These are phyloP conservation scores for Kwoniella shandongensis DNA, from an alignment of 768 basidiomycete genomes.

Conservation along the genomic window DNA sequence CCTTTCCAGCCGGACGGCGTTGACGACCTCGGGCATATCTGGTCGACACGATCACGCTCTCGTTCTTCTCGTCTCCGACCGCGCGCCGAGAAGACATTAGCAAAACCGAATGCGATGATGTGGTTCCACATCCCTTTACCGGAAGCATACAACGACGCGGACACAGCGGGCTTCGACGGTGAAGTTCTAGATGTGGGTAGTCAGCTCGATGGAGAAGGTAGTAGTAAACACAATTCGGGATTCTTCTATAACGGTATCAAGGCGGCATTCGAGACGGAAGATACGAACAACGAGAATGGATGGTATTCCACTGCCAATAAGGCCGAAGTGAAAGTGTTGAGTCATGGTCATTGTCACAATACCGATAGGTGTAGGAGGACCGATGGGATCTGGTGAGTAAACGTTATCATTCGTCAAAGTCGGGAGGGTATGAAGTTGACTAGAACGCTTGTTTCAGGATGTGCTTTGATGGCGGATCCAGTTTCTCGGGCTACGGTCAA, in stretches of 20 bases:
- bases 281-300: slow-evolving; percentile 38
- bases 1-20: slow-evolving; percentile 78
- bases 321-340: slow-evolving; percentile 80
- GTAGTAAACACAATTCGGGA: slow-evolving; percentile 61
- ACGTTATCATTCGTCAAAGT: not conserved
- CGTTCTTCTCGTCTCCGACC: slow-evolving; percentile 54
- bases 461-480: slow-evolving; percentile 44
- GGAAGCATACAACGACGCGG: slow-evolving; percentile 72
- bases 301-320: slow-evolving; percentile 51
- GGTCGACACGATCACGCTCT: slow-evolving; percentile 51
- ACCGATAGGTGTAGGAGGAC: slow-evolving; percentile 86
- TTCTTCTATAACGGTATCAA: slow-evolving; percentile 83
- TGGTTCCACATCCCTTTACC: slow-evolving; percentile 96
- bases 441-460: slow-evolving; percentile 32
- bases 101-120: slow-evolving; percentile 93
- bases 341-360: slow-evolving; percentile 87
- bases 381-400: slow-evolving; percentile 82
- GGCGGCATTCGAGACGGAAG: slow-evolving; percentile 69
- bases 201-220: slow-evolving; percentile 59
- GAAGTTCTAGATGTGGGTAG: slow-evolving; percentile 68
- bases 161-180: slow-evolving; percentile 64
- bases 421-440: not conserved
- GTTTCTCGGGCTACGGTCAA: slow-evolving; percentile 50
- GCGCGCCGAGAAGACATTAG: slow-evolving; percentile 64
- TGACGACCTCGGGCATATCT: slow-evolving; percentile 67